phyloP scores from a whole-genome alignment of 495 filamentous ascomycete genomes.

The Opeltia flavorubescens region DNA sequence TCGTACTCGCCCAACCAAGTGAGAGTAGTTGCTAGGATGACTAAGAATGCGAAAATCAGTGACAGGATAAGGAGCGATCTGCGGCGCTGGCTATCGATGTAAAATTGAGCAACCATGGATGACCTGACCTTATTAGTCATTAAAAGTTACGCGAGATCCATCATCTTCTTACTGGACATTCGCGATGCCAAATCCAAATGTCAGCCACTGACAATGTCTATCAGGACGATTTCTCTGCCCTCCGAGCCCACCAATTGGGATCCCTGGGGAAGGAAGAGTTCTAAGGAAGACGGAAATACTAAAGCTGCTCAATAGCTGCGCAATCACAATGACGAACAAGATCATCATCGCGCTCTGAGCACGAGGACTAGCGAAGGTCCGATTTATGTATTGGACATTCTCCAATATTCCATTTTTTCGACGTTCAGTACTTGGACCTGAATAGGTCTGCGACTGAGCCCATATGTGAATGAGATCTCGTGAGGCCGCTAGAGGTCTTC shows the following conservation, averaged over 20 bases:
- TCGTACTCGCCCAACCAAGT: slow-evolving; percentile 10
- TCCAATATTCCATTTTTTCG: slow-evolving; percentile 2
- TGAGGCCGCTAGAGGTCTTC: slow-evolving; percentile 3
- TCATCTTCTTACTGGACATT: slow-evolving; percentile 16
- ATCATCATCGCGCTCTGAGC: slow-evolving; percentile 6
- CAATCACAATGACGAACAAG: slow-evolving; percentile 5
- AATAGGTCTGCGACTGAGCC: slow-evolving; percentile 14
- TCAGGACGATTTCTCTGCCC: too few relatives aligned
- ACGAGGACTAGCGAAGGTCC: slow-evolving; percentile 8
- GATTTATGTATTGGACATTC: slow-evolving; percentile 7
- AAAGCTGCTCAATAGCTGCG: slow-evolving; percentile 5
- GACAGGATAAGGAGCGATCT: slow-evolving; percentile 19
- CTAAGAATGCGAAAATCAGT: slow-evolving; percentile 13
- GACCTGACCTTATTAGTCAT: slow-evolving; percentile 5
- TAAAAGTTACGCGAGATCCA: too few relatives aligned
- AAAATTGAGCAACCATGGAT: slow-evolving; percentile 15
- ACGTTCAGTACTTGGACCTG: slow-evolving; percentile 10
- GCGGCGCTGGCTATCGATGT: slow-evolving; percentile 18
- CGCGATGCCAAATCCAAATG: slow-evolving; percentile 15
- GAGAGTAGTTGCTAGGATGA: slow-evolving; percentile 8
- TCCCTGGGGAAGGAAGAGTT: background rate
- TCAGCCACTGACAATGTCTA: slow-evolving; percentile 3
- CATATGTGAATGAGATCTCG: slow-evolving; percentile 7
- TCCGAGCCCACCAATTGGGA: too few relatives aligned
- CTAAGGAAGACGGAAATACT: slow-evolving; percentile 10